Conservation (phyloP, 805 yeast species). For the Ogataea pilisensis region DNA sequence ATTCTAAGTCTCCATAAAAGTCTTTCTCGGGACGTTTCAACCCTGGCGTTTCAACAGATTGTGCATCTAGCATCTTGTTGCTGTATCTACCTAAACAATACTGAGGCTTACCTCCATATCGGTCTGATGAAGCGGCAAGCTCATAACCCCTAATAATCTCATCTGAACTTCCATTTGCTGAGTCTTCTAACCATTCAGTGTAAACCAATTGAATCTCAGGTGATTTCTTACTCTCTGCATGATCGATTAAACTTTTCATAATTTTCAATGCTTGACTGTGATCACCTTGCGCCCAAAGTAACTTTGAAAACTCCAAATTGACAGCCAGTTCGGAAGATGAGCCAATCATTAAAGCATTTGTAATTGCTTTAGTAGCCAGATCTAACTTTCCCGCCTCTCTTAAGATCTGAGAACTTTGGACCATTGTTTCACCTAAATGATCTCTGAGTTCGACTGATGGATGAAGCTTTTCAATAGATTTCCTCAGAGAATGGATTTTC, state of each 20-base stretch:
- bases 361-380: slow-evolving; percentile 63
- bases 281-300: slow-evolving; percentile 88
- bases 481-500: slow-evolving; percentile 42
- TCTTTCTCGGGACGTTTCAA: slow-evolving; percentile 27
- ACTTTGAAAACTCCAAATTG: slow-evolving; percentile 71
- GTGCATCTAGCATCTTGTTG: slow-evolving; percentile 71
- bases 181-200: slow-evolving; percentile 83
- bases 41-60: slow-evolving; percentile 29
- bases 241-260: slow-evolving; percentile 39
- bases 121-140: slow-evolving; percentile 50
- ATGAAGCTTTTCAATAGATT: slow-evolving; percentile 31
- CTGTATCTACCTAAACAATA: slow-evolving; percentile 77
- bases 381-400: slow-evolving; percentile 67
- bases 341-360: slow-evolving; percentile 50
- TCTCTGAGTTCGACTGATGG: slow-evolving; percentile 20
- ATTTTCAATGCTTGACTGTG: slow-evolving; percentile 76
- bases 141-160: slow-evolving; percentile 68
- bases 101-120: slow-evolving; percentile 64
- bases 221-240: slow-evolving; percentile 13
- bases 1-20: slow-evolving; percentile 49
- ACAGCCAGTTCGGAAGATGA: slow-evolving; percentile 36
- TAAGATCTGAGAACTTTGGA: slow-evolving; percentile 59
- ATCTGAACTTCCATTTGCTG: slow-evolving; percentile 76
- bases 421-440: slow-evolving; percentile 47
- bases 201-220: slow-evolving; percentile 61